phyloP scores from a whole-genome alignment of 495 filamentous ascomycete genomes.

The Penicillium tannophilum region DNA sequence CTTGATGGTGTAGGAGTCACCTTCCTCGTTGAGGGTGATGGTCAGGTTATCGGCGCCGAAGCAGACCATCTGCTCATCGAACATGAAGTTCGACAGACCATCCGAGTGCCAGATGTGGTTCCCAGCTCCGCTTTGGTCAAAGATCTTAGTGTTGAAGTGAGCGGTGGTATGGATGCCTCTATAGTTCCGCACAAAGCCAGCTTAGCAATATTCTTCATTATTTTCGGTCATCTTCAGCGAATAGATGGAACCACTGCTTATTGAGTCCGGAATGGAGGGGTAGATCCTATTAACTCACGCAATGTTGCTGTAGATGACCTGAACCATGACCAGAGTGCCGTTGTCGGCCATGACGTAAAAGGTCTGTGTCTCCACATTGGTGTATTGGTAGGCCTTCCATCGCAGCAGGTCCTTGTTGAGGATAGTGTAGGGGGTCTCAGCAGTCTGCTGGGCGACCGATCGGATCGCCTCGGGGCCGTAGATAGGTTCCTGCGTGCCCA shows the following conservation, averaged over 20 bases:
- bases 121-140: conserved; percentile 68
- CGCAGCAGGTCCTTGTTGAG: conserved; percentile 73
- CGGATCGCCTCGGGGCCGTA: conserved; percentile 90
- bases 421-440: conserved; percentile 78
- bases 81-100: conserved; percentile 71
- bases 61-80: conserved; percentile 77
- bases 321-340: conserved; percentile 75
- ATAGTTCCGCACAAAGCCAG: conserved; percentile 2
- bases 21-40: conserved; percentile 81
- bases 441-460: conserved; percentile 78
- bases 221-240: neutral
- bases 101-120: conserved; percentile 79
- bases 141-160: conserved; percentile 91
- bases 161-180: conserved; percentile 88
- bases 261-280: neutral
- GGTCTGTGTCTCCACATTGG: conserved; percentile 92
- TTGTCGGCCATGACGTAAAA: conserved; percentile 87
- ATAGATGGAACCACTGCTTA: neutral
- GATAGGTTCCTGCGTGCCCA: conserved; percentile 93
- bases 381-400: conserved; percentile 81
- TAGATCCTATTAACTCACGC: conserved; percentile 60
- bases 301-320: conserved; percentile 98
- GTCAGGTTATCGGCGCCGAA: conserved; percentile 86
- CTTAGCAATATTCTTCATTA: conserved; percentile 2
- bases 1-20: conserved; percentile 78